Conservation (phyloP, 805 yeast genomes). For the Wickerhamomyces canadensis region DNA sequence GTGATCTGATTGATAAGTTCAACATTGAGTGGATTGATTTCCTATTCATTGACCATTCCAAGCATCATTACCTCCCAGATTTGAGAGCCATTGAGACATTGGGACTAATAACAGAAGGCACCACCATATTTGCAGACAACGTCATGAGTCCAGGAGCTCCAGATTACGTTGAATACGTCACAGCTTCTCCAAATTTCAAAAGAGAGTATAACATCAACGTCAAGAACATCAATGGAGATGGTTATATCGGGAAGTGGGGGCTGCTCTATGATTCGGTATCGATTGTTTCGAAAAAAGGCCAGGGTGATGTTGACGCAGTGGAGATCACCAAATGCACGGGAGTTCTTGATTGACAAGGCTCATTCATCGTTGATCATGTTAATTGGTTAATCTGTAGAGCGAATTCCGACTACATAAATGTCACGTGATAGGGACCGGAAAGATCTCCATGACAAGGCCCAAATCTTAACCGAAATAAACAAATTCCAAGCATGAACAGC, state of each 20-base stretch:
- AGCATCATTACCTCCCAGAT: conserved; percentile 35
- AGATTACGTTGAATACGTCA: conserved; percentile 34
- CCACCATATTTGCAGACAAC: conserved; percentile 36
- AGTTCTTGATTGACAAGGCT: conserved; percentile 9
- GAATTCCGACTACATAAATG: too few relatives aligned
- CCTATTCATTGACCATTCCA: conserved; percentile 37
- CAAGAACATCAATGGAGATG: conserved; percentile 25
- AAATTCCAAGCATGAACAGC: too few relatives aligned
- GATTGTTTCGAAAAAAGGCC: conserved; percentile 6
- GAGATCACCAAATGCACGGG: conserved; percentile 18
- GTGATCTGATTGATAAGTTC: conserved; percentile 9
- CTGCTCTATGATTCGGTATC: conserved; percentile 32
- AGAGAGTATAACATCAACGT: conserved; percentile 22
- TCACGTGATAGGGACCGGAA: too few relatives aligned
- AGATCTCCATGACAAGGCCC: too few relatives aligned
- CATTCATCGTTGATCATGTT: too few relatives aligned
- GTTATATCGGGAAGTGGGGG: conserved; percentile 36
- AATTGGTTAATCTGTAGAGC: too few relatives aligned
- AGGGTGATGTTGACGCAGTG: conserved; percentile 6
- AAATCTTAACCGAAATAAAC: too few relatives aligned
- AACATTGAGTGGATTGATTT: conserved; percentile 26
- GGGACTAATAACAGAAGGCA: conserved; percentile 34
- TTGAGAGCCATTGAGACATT: conserved; percentile 35
- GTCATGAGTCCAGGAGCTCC: conserved; percentile 32
- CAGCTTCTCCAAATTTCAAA: conserved; percentile 32